A percentile compares a stretch with the other conserved stretches of the same genome.
phyloP scores from a whole-genome alignment of 306 rosid genomes.

The Lablab purpureus region DNA sequence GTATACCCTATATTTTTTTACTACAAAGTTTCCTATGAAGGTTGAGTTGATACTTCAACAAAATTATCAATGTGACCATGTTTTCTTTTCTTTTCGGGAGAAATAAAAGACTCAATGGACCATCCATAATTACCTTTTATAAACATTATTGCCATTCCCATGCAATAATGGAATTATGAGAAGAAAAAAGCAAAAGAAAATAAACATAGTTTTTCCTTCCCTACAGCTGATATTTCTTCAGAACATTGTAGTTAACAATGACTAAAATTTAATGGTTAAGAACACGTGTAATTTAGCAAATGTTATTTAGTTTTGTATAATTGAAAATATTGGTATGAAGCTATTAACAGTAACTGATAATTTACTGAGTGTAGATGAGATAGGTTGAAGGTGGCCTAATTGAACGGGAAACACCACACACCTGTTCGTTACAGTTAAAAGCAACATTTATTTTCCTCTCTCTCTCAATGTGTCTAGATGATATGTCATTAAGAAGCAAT shows the following conservation, averaged over 20 bases:
- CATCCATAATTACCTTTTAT: constrained; percentile 21
- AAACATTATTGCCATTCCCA: constrained; percentile 2
- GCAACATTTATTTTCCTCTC: neutral
- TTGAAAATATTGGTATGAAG: neutral
- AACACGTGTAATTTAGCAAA: neutral
- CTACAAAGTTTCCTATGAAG: neutral
- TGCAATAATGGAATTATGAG: constrained; percentile 13
- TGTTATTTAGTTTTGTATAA: neutral
- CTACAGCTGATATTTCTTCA: constrained; percentile 1
- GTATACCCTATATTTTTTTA: neutral
- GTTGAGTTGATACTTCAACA: constrained; percentile 22
- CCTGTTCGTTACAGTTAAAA: constrained; percentile 13
- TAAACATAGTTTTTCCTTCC: neutral
- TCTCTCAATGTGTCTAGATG: constrained; percentile 6
- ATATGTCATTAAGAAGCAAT: constrained; percentile 26
- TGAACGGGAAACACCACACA: neutral
- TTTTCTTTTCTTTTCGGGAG: neutral
- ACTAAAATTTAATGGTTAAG: constrained; percentile 19
- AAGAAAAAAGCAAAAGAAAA: constrained; percentile 23
- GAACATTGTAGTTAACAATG: too few relatives aligned
- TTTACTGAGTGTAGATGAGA: neutral
- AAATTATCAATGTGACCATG: neutral
- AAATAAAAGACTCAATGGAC: constrained; percentile 1
- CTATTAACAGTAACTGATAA: constrained; percentile 2
- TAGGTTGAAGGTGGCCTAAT: neutral